phyloP scores from a whole-genome alignment of 2,329 filamentous ascomycete species.

The Periconia digitata region DNA sequence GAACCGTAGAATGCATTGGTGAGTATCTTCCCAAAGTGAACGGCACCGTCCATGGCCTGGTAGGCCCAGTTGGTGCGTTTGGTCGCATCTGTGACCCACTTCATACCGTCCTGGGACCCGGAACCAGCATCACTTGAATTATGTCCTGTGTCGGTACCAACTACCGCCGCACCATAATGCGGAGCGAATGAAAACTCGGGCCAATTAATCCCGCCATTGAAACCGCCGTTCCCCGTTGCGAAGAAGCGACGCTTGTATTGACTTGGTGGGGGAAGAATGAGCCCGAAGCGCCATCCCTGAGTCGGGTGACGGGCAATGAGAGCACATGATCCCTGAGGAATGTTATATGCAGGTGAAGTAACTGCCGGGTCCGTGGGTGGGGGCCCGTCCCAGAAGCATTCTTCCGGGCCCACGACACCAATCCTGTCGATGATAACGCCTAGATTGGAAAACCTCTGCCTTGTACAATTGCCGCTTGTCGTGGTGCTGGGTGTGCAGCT shows the following conservation, averaged over 20 bases:
- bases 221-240: not conserved
- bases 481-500: not conserved
- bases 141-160: constrained; percentile 1
- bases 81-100: not conserved
- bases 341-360: not conserved
- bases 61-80: constrained; percentile 4
- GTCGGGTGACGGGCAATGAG: not conserved
- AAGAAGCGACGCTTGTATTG: constrained; percentile 1
- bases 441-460: not conserved
- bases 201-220: constrained; percentile 2
- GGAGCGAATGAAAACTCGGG: not conserved
- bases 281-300: not conserved
- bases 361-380: not conserved
- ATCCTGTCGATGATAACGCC: not conserved
- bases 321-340: constrained; percentile 4
- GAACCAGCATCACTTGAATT: not conserved
- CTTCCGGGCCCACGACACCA: not conserved
- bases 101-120: not conserved
- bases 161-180: not conserved
- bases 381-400: not conserved
- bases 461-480: not conserved
- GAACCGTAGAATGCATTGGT: not conserved
- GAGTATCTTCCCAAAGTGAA: not conserved
- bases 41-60: constrained; percentile 1
- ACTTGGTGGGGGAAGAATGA: not conserved